Evolutionary conservation across 2,329 filamentous ascomycete species (phyloP), one percentile per base, ranked within the genome.

Genomic region (Daldinia eschscholtzii): DNA sequence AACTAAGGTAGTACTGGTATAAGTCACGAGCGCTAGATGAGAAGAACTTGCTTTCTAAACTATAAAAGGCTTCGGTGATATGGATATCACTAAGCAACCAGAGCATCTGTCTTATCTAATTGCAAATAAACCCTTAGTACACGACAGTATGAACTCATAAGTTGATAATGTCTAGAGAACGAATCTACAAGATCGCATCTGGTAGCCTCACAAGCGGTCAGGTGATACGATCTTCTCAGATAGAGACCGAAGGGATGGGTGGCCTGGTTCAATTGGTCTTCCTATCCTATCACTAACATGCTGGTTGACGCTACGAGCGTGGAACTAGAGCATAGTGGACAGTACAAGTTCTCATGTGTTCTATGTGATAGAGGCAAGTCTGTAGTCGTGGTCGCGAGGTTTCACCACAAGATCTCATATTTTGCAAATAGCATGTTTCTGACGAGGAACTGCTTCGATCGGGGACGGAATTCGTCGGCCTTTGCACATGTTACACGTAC

Each of bases 221-320:
- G 61, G 64, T 64, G 37, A 57, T 58, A 65, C 61, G 44, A 55
- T 46, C 50, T 53, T 61, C 50, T 50, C 23, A 30, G 26, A 35
- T 35, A 41, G 42, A 52, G 48, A 64, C 41, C 64, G 41, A 58
- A 44, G 28, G 28, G 48, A 33, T 41, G 33, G 33, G 28, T 23
- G 35, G 5, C 63, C 13, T 55, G 37, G 9, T 26, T 50, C 23
- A 20, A 28, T 30, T 13, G 52, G 18, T 30, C 42, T 7, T 56
- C 39, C n/a, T 41, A 44, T 28, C 52, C 58, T 64, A 67, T 64
- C 57, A 53, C 44, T 3, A 18, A 28, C 41, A 58, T 28, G 13
- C 30, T 12, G n/a, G 44, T 37, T 48, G 44, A 50, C 9, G 10
- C 23, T 39, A 46, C 52, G 46, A 44, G 35, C 35, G 37, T 13